Base-by-base conservation (phyloP, 129 eudicot genomes). In the Lonicera japonica region DNA sequence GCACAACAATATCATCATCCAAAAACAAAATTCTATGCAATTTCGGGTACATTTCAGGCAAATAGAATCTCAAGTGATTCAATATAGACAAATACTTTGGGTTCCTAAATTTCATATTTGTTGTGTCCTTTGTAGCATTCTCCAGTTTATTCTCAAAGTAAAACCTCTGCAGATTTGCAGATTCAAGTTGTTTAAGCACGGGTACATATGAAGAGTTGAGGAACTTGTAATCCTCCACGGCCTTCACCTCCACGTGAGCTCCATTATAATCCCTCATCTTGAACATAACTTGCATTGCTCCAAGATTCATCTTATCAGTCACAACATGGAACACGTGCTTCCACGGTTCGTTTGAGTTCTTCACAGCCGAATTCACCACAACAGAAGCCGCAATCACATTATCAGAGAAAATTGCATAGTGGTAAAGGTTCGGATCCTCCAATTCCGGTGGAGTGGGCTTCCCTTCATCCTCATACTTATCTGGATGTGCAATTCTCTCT, bases 221-320 rank as follows among this genome's bases (percentile, higher is more conserved):
- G 54, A 90, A 90, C 71, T 78, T 90, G 61, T 90, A 90, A 74
- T 90, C 92, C 77, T 90, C 97, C 34, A 83, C 95, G 7, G 97
- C 97, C 81, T 90, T 90, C 48, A 86, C 89, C 69, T 90, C 97
- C 58, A 90, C 80, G 66, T 83, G 89, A 60, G 97, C 97, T 56
- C 95, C 97, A 65, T 79, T 81, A 70, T 90, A 86, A 48, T 86
- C 92, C 70, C 77, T 90, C 82, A 90, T 83, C 85, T 86, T 90
- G 73, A 90, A 83, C 97, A 90, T 90, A 66, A 90, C 97, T 52
- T 90, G 97, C 97, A 90, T 90, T 11, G 95, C 97, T 25, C 97
- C 97, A 24, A 90, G 86, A 79, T 90, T 90, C 97, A 86, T 90
- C 79, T 86, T 90, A 75, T 90, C 97, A 4, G 97, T 90, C 60